These are phyloP conservation scores for Pseudopithomyces chartarum DNA, from an alignment of 2,329 filamentous ascomycete genomes.

Conservation along the genomic window DNA sequence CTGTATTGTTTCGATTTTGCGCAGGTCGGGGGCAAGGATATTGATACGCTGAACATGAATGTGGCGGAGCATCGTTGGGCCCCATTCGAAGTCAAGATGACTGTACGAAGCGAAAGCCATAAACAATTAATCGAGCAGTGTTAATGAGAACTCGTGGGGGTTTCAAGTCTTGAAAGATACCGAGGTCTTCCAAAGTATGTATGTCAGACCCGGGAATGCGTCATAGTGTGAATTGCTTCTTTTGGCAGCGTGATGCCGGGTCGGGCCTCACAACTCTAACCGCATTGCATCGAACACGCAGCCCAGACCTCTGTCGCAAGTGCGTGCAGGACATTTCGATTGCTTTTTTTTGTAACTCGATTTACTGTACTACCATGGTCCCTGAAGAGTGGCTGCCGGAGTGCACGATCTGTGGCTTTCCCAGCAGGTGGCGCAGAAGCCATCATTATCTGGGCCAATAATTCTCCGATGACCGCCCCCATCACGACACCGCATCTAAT, in stretches of 20 bases:
- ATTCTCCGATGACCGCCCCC: not conserved
- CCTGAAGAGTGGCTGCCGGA: too few species aligned
- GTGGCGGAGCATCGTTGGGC: conserved; percentile 12
- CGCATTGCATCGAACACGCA: too few species aligned
- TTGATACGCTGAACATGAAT: conserved; percentile 24
- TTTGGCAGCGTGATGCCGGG: not conserved
- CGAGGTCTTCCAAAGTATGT: not conserved
- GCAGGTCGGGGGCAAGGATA: conserved; percentile 11
- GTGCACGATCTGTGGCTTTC: not conserved
- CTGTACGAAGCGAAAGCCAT: conserved; percentile 15
- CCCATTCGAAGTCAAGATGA: conserved; percentile 24
- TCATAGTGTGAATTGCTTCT: conserved; percentile 4
- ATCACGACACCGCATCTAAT: not conserved
- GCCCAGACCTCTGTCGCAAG: too few species aligned
- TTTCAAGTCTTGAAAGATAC: not conserved
- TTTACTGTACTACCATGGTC: too few species aligned
- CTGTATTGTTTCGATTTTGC: conserved; percentile 28
- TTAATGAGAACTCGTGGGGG: conserved; percentile 2
- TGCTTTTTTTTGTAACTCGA: too few species aligned
- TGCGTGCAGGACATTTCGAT: too few species aligned
- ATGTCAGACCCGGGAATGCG: not conserved
- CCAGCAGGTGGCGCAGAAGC: not conserved
- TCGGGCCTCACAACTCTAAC: not conserved
- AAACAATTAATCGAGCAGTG: not conserved
- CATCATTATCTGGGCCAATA: not conserved